Conservation (phyloP, 352 stramenopile species). For the Pythium dissimile region DNA sequence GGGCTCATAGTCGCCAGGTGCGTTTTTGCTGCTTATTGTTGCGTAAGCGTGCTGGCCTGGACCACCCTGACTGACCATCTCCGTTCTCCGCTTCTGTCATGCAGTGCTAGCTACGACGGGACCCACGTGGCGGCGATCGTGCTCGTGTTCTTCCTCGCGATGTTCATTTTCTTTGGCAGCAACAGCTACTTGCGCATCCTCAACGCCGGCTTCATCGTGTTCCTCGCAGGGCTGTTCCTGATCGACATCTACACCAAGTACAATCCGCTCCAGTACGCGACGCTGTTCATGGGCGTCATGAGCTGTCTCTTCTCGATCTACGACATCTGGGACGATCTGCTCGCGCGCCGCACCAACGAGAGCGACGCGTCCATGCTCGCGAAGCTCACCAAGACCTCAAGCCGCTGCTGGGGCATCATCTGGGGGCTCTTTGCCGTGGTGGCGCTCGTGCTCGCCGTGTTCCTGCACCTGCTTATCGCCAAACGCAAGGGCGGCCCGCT, state of each 20-base stretch:
- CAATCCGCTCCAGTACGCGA: constrained; percentile 76
- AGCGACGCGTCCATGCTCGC: constrained; percentile 84
- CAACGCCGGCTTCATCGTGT: constrained; percentile 76
- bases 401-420: constrained; percentile 86
- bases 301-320: constrained; percentile 89
- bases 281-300: constrained; percentile 87
- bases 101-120: constrained; percentile 41
- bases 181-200: constrained; percentile 83
- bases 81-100: not conserved
- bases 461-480: constrained; percentile 75
- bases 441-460: constrained; percentile 69
- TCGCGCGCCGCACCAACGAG: constrained; percentile 79
- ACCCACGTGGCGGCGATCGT: constrained; percentile 67
- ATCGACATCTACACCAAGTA: constrained; percentile 61
- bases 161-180: constrained; percentile 84
- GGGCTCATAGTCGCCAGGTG: constrained; percentile 73
- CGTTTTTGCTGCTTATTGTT: too few relatives aligned
- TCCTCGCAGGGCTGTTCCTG: constrained; percentile 65
- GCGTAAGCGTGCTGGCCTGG: too few relatives aligned
- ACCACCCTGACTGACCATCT: not conserved
- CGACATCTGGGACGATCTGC: constrained; percentile 89
- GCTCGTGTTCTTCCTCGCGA: constrained; percentile 81
- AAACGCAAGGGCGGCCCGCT: constrained; percentile 42
- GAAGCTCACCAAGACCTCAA: constrained; percentile 86
- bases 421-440: constrained; percentile 72